Conservation (phyloP, 805 yeast species). For the Saccharomyces paradoxus region DNA sequence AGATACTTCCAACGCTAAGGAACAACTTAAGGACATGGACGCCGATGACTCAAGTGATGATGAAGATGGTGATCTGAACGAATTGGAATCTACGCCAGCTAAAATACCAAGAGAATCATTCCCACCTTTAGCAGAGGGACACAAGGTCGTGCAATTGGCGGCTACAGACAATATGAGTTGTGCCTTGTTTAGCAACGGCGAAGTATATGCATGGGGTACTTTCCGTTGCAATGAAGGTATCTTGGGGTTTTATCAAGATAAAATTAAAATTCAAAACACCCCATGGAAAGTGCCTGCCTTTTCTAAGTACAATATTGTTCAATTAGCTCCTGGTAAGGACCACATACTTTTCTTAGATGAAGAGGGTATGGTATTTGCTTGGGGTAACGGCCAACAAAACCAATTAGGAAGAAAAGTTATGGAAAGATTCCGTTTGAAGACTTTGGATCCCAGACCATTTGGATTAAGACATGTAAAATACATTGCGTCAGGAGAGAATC, state of each 20-base stretch:
- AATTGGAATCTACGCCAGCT: slow-evolving; percentile 82
- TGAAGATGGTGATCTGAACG: slow-evolving; percentile 77
- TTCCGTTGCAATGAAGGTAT: slow-evolving; percentile 90
- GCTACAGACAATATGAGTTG: slow-evolving; percentile 92
- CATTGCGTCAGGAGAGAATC: slow-evolving; percentile 91
- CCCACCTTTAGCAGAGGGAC: slow-evolving; percentile 46
- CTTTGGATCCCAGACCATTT: slow-evolving; percentile 74
- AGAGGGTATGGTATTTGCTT: slow-evolving; percentile 82
- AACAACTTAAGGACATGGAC: slow-evolving; percentile 60
- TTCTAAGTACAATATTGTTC: slow-evolving; percentile 57
- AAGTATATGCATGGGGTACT: slow-evolving; percentile 96
- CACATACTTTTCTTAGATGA: slow-evolving; percentile 78
- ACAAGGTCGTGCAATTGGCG: slow-evolving; percentile 66
- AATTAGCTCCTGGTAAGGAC: slow-evolving; percentile 87
- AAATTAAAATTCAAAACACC: slow-evolving; percentile 50
- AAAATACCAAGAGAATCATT: slow-evolving; percentile 49
- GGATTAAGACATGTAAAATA: slow-evolving; percentile 71
- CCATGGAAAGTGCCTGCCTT: slow-evolving; percentile 52
- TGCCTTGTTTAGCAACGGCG: slow-evolving; percentile 69
- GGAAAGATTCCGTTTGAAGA: slow-evolving; percentile 67
- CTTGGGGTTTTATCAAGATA: slow-evolving; percentile 64
- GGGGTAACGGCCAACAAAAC: slow-evolving; percentile 95
- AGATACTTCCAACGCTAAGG: slow-evolving; percentile 60
- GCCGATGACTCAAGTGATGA: slow-evolving; percentile 49
- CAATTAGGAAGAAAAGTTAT: slow-evolving; percentile 83